These are phyloP conservation scores for Purshia tridentata DNA, from an alignment of 306 rosid species.

Conservation along the genomic window DNA sequence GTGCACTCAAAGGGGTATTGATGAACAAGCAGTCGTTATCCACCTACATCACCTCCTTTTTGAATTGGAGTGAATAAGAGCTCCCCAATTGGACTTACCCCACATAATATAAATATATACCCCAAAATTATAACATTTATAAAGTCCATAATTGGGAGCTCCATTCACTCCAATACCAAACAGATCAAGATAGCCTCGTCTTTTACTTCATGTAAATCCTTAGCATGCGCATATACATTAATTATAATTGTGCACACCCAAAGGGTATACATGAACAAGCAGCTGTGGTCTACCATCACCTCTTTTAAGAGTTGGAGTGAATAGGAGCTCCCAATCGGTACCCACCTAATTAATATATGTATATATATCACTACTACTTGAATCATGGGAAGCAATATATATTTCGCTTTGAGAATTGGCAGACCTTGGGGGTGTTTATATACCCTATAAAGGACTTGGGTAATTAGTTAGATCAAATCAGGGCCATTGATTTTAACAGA, in stretches of 20 bases:
- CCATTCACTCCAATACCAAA: conserved; percentile 80
- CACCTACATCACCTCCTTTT: conserved; percentile 56
- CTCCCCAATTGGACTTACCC: conserved; percentile 2
- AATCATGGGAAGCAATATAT: background rate
- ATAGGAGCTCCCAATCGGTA: conserved; percentile 42
- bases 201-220: conserved; percentile 64
- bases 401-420: conserved; percentile 2
- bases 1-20: conserved; percentile 41
- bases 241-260: background rate
- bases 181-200: conserved; percentile 51
- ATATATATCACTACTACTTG: background rate
- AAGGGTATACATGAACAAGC: conserved; percentile 67
- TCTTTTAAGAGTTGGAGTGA: conserved; percentile 55
- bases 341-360: background rate
- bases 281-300: conserved; percentile 51
- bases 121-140: too few relatives aligned
- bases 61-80: conserved; percentile 49
- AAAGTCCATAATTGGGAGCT: conserved; percentile 29
- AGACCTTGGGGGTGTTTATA: conserved; percentile 21
- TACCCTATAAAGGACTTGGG: conserved; percentile 17
- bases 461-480: background rate
- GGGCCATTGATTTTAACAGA: background rate
- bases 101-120: too few relatives aligned
- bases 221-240: conserved; percentile 10
- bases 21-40: conserved; percentile 64